Evolutionary conservation across 768 basidiomycete species (phyloP), one percentile per base, ranked within the genome.

Genomic region (Russula emetica): DNA sequence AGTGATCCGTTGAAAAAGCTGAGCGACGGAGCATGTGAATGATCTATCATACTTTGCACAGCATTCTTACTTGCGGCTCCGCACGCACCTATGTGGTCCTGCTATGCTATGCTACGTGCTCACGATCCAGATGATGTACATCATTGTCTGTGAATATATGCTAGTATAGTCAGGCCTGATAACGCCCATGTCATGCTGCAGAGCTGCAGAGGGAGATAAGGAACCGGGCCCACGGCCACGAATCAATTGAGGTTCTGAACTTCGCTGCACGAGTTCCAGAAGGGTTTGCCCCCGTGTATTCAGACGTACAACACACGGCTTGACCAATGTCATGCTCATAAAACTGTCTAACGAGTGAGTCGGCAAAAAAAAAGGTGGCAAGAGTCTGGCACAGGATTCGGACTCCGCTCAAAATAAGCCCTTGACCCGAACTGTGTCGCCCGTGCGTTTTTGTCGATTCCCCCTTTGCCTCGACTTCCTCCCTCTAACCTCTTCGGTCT

Each of bases 371-470:
- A 45, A 10, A n/a, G 16, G 62, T 63, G 62, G 62, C 62, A 38
- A 40, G 36, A 32, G 8, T 53, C 14, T 34, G 44, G 54, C 22
- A 54, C 24, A 32, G 22, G 0, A 51, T 66, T 67, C 30, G 34
- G 28, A 61, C 66, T 67, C 66, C 66, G 66, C 56, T 40, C 55
- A 26, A 67, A 67, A 54, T 60, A 55, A 47, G 58, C 64, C 66
- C 60, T 57, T 66, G 61, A 60, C 66, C 66, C 64, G 60, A 65
- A 66, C 56, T 47, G 51, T 51, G 47, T 55, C 40, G 61, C 44
- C 61, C 62, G 53, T 34, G 63, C 54, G 61, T 68, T 68, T 63
- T 63, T 66, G 65, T 63, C 61, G 50, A 58, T 59, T 34, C 58
- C 52, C 67, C 52, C 5, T 58, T n/a, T n/a, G n/a, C n/a, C n/a